phyloP scores from a whole-genome alignment of 257 asterid species.

The Solanum appendiculatum region DNA sequence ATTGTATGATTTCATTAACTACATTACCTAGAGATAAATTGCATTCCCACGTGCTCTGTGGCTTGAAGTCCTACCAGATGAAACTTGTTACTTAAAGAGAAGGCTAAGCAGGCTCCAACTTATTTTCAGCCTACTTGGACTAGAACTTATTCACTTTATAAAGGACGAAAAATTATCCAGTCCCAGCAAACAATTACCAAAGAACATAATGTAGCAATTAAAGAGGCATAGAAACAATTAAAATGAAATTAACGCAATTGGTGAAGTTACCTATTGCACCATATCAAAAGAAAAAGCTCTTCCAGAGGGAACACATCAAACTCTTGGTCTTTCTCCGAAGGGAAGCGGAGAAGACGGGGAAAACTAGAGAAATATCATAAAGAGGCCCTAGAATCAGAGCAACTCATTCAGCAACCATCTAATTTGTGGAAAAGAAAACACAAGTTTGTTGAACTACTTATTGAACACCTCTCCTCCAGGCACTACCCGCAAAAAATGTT shows the following conservation, averaged over 20 bases:
- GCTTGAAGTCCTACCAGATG: not conserved
- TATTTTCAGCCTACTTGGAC: not conserved
- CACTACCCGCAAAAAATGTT: constrained; percentile 9
- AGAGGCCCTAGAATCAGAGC: constrained; percentile 3
- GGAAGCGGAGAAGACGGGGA: not conserved
- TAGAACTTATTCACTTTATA: not conserved
- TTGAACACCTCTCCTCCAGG: constrained; percentile 17
- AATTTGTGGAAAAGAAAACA: constrained; percentile 5
- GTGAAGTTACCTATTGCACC: not conserved
- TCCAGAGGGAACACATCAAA: not conserved
- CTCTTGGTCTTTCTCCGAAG: not conserved
- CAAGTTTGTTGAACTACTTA: constrained; percentile 21
- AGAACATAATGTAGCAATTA: not conserved
- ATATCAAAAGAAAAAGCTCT: not conserved
- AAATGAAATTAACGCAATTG: not conserved
- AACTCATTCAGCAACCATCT: constrained; percentile 9
- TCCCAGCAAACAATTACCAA: not conserved
- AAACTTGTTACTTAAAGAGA: not conserved
- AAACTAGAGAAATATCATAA: not conserved
- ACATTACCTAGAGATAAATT: not conserved
- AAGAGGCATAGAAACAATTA: not conserved
- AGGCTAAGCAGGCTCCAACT: not conserved
- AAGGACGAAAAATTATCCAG: not conserved
- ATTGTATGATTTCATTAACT: not conserved
- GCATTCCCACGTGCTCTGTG: not conserved